Evolutionary conservation across 768 basidiomycete species (phyloP).

Genomic region (Lentinula lateritia): DNA sequence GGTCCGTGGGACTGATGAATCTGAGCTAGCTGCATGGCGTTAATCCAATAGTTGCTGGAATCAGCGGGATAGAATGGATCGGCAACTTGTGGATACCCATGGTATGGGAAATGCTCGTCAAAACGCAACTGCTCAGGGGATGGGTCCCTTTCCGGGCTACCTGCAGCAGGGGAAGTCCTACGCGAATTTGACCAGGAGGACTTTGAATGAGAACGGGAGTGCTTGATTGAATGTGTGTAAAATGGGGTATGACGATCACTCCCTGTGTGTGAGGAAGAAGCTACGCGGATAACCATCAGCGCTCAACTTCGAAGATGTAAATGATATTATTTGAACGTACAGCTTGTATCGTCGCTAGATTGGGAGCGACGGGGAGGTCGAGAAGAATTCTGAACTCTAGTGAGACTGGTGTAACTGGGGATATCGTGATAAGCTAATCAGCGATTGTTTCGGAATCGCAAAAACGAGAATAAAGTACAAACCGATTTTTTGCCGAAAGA

Average conservation of each 20-base stretch:
- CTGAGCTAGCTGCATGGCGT: not conserved
- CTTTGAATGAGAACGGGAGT: not conserved
- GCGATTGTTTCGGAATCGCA: not conserved
- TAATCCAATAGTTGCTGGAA: not conserved
- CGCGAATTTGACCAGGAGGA: not conserved
- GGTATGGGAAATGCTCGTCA: not conserved
- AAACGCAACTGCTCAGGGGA: not conserved
- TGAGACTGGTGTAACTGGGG: conserved; percentile 6
- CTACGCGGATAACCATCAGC: not conserved
- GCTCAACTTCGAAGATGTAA: not conserved
- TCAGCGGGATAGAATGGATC: not conserved
- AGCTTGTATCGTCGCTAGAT: not conserved
- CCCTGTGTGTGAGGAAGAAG: not conserved
- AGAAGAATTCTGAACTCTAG: not conserved
- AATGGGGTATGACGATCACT: not conserved
- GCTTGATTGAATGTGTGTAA: not conserved
- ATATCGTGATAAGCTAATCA: not conserved
- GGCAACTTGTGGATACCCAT: not conserved
- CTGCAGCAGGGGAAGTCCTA: not conserved
- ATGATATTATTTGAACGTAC: not conserved
- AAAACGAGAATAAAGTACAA: conserved; percentile 7
- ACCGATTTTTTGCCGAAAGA: conserved; percentile 57
- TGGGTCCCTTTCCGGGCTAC: not conserved
- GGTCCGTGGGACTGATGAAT: not conserved
- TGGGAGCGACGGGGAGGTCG: not conserved